Evolutionary conservation across 2,329 filamentous ascomycete genomes (phyloP), one percentile per base, ranked within the genome.

Genomic region (Orbilia brochopaga): DNA sequence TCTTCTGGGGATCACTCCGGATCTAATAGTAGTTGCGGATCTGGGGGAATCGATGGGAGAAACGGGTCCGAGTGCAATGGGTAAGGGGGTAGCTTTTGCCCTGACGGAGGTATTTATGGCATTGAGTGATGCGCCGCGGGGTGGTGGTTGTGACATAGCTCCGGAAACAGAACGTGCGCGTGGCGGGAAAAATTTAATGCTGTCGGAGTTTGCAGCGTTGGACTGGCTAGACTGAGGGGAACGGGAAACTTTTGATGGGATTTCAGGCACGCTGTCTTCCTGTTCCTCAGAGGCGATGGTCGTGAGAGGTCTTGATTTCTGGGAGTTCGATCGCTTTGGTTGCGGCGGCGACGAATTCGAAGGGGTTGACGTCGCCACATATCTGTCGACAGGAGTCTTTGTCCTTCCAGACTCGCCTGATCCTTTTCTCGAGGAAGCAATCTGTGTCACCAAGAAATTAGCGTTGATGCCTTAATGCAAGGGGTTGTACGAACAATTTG

Each of bases 341-440:
- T 56, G 42, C 51, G 52, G 65, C 8, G 65, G 62, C 37, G 63
- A 53, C 19, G 42, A 24, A 51, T 24, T 44, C 21, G 59, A 48
- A 24, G 42, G 27, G 42, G 65, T 23, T 44, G 44, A 23, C 17
- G 59, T 55, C 27, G 64, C 42, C 4, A 64, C 66, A 52, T 64
- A 70, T 70, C 59, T 70, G 58, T 70, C 59, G 15, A 40, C 46
- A 19, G 54, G 53, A 42, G 48, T 48, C 27, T 59, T 63, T 10
- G 58, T 59, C 23, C 66, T 48, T 5, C 66, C 59, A 51, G 66
- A 70, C 30, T 70, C 66, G 59, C 59, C 66, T 10, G 66, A 70
- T 24, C 66, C 66, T 51, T 70, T 70, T 32, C 66, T 70, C n/a
- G 66, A 70, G 30, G 65, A 69, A 54, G 66, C 66, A 35, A 70